Evolutionary conservation across 805 yeast genomes (phyloP), one percentile per base, ranked within the genome.

Genomic region (Metschnikowia santaceciliae): DNA sequence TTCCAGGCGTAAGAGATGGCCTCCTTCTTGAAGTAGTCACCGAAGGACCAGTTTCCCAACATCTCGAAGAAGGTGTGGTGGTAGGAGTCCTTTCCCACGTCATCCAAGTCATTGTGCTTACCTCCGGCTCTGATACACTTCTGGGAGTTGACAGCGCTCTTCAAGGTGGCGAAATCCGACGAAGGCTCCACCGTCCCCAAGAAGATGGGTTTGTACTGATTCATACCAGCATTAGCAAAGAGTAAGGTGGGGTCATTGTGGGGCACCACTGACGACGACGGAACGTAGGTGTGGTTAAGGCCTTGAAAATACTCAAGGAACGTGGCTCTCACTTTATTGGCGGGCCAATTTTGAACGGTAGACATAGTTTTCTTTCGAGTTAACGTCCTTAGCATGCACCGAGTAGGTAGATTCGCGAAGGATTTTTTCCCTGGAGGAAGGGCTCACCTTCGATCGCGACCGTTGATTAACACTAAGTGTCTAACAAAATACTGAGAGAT

Each of bases 1-100:
- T 90, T 95, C 98, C 98, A 94, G 8, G 96, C 84, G 74, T 79
- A 88, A 7, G 73, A 72, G 63, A 91, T 86, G 48, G 98, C 98
- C 66, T 90, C 99, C 62, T 86, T 82, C 71, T 94, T 94, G 83
- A 94, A 94, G 69, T 94, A 94, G 72, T 94, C 99, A 63, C 99
- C 99, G 71, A 94, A 94, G 6, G 99, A 94, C 99, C 99, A 94
- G 78, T 94, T 94, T 64, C 99, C 99, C 72, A 94, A 81, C 99
- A 94, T 94, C 75, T 94, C 99, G 62, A 94, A 94, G 67, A 95
- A 95, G 15, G 99, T 94, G 71, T 94, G 99, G 70, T 94, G 99
- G 67, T 94, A 94, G 48, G 96, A 89, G 72, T 94, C 99, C 65
- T 87, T 84, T 57, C 99, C 99, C 45, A 94, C 99, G 71, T 94